Conservation (phyloP, 768 basidiomycete genomes). For the Boletus coccyginus region DNA sequence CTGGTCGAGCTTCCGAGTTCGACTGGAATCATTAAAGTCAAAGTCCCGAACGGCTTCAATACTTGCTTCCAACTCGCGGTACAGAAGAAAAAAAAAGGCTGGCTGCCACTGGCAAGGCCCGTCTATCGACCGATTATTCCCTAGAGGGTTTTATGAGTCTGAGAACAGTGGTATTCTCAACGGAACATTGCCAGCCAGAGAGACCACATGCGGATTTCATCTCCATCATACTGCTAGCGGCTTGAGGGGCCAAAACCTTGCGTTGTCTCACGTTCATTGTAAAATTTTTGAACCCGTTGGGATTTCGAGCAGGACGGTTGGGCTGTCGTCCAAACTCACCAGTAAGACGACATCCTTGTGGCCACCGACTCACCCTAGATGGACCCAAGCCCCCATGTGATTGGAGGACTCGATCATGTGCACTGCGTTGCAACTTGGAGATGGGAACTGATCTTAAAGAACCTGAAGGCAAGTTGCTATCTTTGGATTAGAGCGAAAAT, state of each 20-base stretch:
- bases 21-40: background rate
- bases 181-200: slow-evolving; percentile 1
- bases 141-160: slow-evolving; percentile 7
- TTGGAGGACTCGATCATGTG: background rate
- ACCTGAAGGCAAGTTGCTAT: background rate
- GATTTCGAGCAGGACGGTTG: background rate
- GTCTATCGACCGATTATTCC: background rate
- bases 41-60: background rate
- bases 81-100: background rate
- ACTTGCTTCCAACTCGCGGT: background rate
- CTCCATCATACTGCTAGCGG: background rate
- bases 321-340: background rate
- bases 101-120: background rate
- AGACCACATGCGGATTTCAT: slow-evolving; percentile 3
- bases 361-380: background rate
- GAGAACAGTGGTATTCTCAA: background rate
- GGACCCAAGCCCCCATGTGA: background rate
- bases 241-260: background rate
- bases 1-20: background rate
- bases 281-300: background rate
- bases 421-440: background rate
- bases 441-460: slow-evolving; percentile 8
- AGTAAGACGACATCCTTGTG: background rate
- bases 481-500: slow-evolving; percentile 5
- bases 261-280: slow-evolving; percentile 6